Base-by-base conservation (phyloP, 2,329 filamentous ascomycete genomes). In the Ceratocystiopsis sp. region DNA sequence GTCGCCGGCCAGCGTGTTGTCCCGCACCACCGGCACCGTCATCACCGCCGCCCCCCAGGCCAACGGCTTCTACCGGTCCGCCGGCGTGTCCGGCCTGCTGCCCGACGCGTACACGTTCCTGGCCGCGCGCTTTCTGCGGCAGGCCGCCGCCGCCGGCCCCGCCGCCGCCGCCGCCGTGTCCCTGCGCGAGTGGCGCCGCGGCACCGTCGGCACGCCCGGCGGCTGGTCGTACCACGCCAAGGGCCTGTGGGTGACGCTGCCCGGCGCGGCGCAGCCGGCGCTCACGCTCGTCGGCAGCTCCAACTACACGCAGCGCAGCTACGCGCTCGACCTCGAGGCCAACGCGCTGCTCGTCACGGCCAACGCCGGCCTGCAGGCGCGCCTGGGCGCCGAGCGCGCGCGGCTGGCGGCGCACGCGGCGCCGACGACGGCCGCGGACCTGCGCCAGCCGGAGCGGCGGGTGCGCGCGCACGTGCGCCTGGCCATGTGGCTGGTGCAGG, bases 151-250 rank as follows among this genome's bases (percentile, higher is more conserved):
- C 10, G 54, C 59, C 35, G 63, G 64, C 37, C 64, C 64, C 5
- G 8, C 8, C 21, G 21, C n/a, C n/a, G 67, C 66, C 12, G 63
- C 69, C 2, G 68, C 70, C 11, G 80, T 95, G 25, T 62, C 73
- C 4, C 66, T 98, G 4, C 83, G 84, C 48, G 91, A 98, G 61
- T 98, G 91, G 91, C 74, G 80, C 8, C 70, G 71, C 38, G 91
- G 91, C 10, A 83, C 77, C 0, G 82, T 93, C 3, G 82, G 82
- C 16, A 72, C 85, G 52, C 77, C 82, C 0, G 84, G 68, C 1
- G 89, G 85, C 1, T 98, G 93, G 91, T 95, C 89, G 0, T 98
- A 98, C 60, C 91, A 98, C 54, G 91, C 91, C 40, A 98, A 98
- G 61, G 91, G 91, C 0, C 67, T 96, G 2, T 96, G 89, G 89